Evolutionary conservation across 352 stramenopile genomes (phyloP).

Genomic region (Globisporangium alternatum): DNA sequence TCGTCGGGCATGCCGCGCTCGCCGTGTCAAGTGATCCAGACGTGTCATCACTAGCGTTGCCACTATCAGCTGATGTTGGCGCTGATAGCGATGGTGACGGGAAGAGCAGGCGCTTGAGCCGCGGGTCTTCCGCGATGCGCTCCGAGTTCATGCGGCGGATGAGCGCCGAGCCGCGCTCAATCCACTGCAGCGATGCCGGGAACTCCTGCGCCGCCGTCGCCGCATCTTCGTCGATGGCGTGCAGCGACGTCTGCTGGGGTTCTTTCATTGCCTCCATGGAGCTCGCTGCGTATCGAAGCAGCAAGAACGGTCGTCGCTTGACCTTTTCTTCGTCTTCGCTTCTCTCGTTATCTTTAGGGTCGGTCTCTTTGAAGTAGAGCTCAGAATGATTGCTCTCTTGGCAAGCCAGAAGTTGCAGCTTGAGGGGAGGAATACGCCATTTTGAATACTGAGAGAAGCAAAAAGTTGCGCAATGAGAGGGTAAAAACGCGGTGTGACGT

Average conservation of each 20-base stretch:
- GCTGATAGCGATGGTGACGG: constrained; percentile 21
- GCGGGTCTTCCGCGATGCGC: constrained; percentile 79
- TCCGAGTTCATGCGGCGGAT: constrained; percentile 89
- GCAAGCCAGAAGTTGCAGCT: neutral
- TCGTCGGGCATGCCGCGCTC: neutral
- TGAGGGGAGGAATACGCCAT: neutral
- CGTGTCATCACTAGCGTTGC: neutral
- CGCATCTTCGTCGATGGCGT: constrained; percentile 7
- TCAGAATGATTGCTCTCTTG: neutral
- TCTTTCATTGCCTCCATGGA: neutral
- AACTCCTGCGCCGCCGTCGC: constrained; percentile 21
- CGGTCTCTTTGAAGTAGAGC: constrained; percentile 8
- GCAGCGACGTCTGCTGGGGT: neutral
- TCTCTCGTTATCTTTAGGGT: constrained; percentile 1
- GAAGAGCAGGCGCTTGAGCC: constrained; percentile 62
- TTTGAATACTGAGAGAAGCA: neutral
- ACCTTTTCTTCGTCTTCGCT: neutral
- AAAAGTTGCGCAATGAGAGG: constrained; percentile 17
- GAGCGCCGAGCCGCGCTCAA: constrained; percentile 78
- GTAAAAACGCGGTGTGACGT: neutral
- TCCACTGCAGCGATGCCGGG: constrained; percentile 56
- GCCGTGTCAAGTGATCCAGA: neutral
- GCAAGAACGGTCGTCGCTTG: neutral
- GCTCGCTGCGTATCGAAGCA: neutral
- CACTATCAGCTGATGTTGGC: constrained; percentile 6